Base-by-base conservation (phyloP, 2,329 filamentous ascomycete genomes). In the Shiraia bambusicola region DNA sequence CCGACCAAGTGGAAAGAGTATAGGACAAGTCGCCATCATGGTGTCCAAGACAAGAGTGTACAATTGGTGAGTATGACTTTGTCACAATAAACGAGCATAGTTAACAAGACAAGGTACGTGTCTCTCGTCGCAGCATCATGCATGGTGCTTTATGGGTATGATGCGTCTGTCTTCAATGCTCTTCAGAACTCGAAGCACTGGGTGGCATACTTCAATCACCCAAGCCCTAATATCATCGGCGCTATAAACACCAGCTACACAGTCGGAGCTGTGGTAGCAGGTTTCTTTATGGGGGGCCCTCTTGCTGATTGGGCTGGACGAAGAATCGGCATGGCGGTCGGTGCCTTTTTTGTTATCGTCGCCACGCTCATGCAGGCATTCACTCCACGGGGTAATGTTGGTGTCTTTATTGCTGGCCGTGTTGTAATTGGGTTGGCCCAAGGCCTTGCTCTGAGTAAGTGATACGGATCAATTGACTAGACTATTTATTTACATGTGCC, bases 71-170 rank as follows among this genome's bases (percentile, higher is more conserved):
- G 27, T 28, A 29, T 22, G 31, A 14, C 10, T 35, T 17, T 12
- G 26, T 22, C 19, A 13, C 12, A 19, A 11, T 25, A 17, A 11
- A 22, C 25, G 14, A 19, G 4, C n/a, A 24, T n/a, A 17, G 8
- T 42, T 56, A 33, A 58, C 43, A 28, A 35, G 2, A 28, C 6
- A 39, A 79, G 81, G 81, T 86, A 83, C 71, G 81, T 85, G 52
- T 83, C 82, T 45, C 72, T 86, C 36, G 80, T 87, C 51, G 84
- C 84, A 42, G 83, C 84, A 58, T 81, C 82, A 64, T 87, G 82
- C 65, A 87, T 87, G 84, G 82, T 87, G 15, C 74, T 88, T 31
- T 87, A 87, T 62, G 84, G 84, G 42, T 87, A 87, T 62, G 84
- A 87, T 75, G 83, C 84, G 1, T 85, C 82, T 27, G 83, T 86